Evolutionary conservation across 2,329 filamentous ascomycete genomes (phyloP), one percentile per base, ranked within the genome.

Genomic region (Claviceps sp.): DNA sequence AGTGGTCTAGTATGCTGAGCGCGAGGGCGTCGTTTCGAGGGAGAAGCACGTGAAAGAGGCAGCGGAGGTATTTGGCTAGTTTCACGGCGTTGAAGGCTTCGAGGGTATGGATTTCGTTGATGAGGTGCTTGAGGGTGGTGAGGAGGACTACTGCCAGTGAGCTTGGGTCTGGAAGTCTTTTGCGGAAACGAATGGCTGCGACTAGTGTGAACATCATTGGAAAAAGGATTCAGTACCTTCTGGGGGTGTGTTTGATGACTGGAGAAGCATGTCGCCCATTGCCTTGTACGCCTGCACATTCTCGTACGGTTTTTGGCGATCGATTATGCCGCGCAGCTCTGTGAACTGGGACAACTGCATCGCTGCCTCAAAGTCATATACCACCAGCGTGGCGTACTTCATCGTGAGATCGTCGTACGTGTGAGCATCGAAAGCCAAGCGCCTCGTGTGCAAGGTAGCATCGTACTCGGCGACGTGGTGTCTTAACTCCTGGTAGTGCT

Each of bases 331-430:
- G 5, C 73, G 69, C 1, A 94, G 68, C 39, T 78, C 74, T 44
- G 85, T 77, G 84, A 83, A 93, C 20, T 76, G 72, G 53, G 80
- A 77, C 4, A 93, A 70, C 36, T 72, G 74, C 40, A 86, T 68
- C 0, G 83, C 80, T 2, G 81, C 84, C 68, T 95, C 89, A 54
- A 95, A 86, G 57, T 93, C 85, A 56, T 90, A 86, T 0, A 85
- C 79, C 7, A 88, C 70, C 17, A 95, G 67, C 2, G 80, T 77
- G 5, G 82, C 74, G 38, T 85, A 69, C 60, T 88, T 90, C 2
- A 68, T 65, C 6, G 71, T 59, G 16, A 88, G 68, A 59, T 86
- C 82, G 1, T 67, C 56, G 16, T 68, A 66, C 1, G 71, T 66
- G 1, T 68, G 65, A 13, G 72, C 68, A 20, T 75, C 69, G 0